Base-by-base conservation (phyloP, 208 protist species). In the Acanthamoeba healyi region DNA sequence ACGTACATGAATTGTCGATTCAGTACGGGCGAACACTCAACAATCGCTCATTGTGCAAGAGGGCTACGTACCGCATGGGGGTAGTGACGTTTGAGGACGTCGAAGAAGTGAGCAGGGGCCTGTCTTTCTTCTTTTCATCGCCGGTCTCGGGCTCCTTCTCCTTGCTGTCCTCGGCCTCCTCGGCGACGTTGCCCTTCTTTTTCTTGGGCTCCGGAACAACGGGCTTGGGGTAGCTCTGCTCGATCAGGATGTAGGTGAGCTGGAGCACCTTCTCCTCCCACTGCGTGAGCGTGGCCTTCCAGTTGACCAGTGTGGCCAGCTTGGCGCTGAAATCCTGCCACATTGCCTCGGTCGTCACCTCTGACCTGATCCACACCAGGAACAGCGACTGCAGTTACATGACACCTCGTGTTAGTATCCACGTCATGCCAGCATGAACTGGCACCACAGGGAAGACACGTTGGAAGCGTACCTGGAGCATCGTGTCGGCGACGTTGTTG, bases 251-350 rank as follows among this genome's bases (percentile, higher is more conserved):
- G 51, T 90, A 70, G 34, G 58, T 67, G 51, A 90, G 49, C 38
- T 90, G 82, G 32, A 90, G 32, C 49, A 90, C 82, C 58, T 90
- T 61, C 17, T 90, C 82, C 49, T 67, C 82, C 82, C 82, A 90
- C 58, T 90, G 82, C 49, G 54, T 67, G 24, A 90, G 54, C 32
- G 82, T 90, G 34, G 82, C 82, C 42, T 90, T 90, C 82, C 82
- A 90, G 82, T 90, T 61, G 54, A 42, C 36, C 32, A 90, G 54
- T 12, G 82, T 49, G 24, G 82, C 26, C 22, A 90, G 44, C 38
- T 90, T 90, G 36, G 34, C 36, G 49, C 32, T 61, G 58, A 90
- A 90, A 24, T 67, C 51, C 38, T 90, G 54, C 82, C 82, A 90
- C 82, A 90, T 90, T 9, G 44, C 34, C 42, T 58, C 51, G 9